These are phyloP conservation scores for Sclerotiophoma versabilis DNA, from an alignment of 2,329 filamentous ascomycete species.

Conservation along the genomic window DNA sequence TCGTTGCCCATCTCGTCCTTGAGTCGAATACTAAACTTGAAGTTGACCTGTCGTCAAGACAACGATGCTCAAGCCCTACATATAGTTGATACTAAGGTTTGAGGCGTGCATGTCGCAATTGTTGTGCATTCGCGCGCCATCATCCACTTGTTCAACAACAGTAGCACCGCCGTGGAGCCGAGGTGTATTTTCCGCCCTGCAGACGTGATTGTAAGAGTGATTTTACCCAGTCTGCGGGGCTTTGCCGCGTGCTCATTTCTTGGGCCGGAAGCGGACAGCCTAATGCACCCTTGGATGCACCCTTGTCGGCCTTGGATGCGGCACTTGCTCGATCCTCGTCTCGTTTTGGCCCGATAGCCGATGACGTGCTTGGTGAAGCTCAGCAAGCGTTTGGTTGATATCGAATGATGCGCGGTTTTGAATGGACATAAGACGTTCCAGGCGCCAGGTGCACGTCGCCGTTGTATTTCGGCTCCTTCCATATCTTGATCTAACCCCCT, in stretches of 20 bases:
- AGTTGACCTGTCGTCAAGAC: not conserved
- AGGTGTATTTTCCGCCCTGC: slow-evolving; percentile 14
- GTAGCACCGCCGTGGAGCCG: slow-evolving; percentile 22
- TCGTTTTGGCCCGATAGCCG: slow-evolving; percentile 18
- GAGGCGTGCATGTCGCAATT: slow-evolving; percentile 34
- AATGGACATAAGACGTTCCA: slow-evolving; percentile 15
- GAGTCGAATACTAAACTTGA: not conserved
- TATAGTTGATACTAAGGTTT: slow-evolving; percentile 3
- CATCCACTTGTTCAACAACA: slow-evolving; percentile 21
- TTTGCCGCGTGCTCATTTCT: slow-evolving; percentile 11
- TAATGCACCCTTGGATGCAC: slow-evolving; percentile 3
- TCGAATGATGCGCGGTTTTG: slow-evolving; percentile 5
- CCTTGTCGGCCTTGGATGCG: slow-evolving; percentile 11
- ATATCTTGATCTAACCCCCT: not conserved
- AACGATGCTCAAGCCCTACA: not conserved
- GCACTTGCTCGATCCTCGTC: slow-evolving; percentile 6
- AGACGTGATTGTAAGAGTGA: not conserved
- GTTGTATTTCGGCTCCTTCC: not conserved
- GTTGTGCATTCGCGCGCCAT: slow-evolving; percentile 19
- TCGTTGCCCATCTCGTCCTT: slow-evolving; percentile 30
- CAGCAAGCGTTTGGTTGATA: not conserved
- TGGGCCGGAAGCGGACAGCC: slow-evolving; percentile 1
- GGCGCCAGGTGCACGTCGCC: slow-evolving; percentile 4
- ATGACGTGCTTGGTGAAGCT: slow-evolving; percentile 30
- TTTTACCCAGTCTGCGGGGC: slow-evolving; percentile 11